Base-by-base conservation (phyloP, 331 rosid species). In the Spiraea crenata region DNA sequence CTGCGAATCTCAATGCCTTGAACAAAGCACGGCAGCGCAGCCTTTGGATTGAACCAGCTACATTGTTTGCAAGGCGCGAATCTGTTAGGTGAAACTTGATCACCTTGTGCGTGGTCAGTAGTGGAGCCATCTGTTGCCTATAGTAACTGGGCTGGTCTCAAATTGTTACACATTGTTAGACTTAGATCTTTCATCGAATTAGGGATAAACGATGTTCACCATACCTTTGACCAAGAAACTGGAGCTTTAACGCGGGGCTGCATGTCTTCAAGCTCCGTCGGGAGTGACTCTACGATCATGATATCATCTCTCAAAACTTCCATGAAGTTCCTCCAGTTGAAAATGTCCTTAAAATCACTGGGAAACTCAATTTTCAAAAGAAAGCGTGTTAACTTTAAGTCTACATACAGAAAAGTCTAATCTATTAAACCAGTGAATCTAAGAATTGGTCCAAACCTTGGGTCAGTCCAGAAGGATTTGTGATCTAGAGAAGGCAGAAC, bases 221-320 rank as follows among this genome's bases (percentile, higher is more conserved):
- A 57, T 79, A 73, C 96, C 90, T 80, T 85, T 70, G 96, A 90
- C 96, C 93, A 85, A 56, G 93, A 85, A 60, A 85, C 82, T 0
- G 93, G 93, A 10, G 86, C 77, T 75, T 79, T 84, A 17, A 37
- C 5, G 61, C 40, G 3, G 73, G 86, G 86, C 37, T 72, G 75
- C 44, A 83, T 16, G 14, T 59, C 4, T 63, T 65, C 79, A 49
- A 78, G 8, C 66, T 75, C 41, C 1, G 73, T 71, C 34, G 96
- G 93, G 15, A 90, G 74, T 54, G 82, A 67, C 58, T 87, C 88
- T 64, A 80, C 79, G 46, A 87, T 79, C 14, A 35, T 35, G 47
- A 90, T 63, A 1, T 90, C 91, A 61, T 84, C 85, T 31, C 69
- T 71, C 65, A 90, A 67, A 71, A 85, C 86, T 73, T 87, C 77